A percentile compares a stretch with the other conserved stretches of the same genome.
Conservation (phyloP, 192 early-diverging fungal genomes). For the Linnemannia exigua region DNA sequence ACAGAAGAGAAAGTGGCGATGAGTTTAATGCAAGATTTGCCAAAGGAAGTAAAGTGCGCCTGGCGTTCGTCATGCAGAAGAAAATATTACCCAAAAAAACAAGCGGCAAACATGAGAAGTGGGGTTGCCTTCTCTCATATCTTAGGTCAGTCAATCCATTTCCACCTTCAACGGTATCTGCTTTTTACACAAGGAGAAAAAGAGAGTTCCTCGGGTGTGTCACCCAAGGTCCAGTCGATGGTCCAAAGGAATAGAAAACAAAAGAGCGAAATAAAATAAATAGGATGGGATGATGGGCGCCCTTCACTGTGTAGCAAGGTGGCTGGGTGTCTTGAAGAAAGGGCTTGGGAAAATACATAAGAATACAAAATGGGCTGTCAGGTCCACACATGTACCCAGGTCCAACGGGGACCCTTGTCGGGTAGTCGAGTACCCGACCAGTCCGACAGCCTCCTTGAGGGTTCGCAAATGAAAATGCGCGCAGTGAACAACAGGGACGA, state of each 20-base stretch:
- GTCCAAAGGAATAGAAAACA: background rate
- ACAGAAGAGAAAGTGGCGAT: background rate
- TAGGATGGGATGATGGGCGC: background rate
- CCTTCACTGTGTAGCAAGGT: background rate
- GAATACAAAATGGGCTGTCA: background rate
- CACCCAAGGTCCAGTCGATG: slow-evolving; percentile 8
- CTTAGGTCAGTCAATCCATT: too few relatives aligned
- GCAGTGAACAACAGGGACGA: background rate
- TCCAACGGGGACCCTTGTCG: too few relatives aligned
- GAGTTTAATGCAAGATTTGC: background rate
- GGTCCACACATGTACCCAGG: too few relatives aligned
- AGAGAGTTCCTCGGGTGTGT: background rate
- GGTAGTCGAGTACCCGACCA: background rate
- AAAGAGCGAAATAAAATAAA: background rate
- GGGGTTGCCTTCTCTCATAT: too few relatives aligned
- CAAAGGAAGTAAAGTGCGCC: background rate
- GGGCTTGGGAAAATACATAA: background rate
- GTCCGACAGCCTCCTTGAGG: background rate
- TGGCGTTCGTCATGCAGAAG: too few relatives aligned
- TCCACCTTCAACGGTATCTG: too few relatives aligned
- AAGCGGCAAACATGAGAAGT: too few relatives aligned
- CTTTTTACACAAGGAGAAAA: background rate
- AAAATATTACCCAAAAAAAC: too few relatives aligned
- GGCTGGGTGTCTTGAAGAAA: background rate
- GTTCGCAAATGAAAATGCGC: background rate